Conservation (phyloP, 2,329 filamentous ascomycete species). For the Ascochyta viciae-villosae region DNA sequence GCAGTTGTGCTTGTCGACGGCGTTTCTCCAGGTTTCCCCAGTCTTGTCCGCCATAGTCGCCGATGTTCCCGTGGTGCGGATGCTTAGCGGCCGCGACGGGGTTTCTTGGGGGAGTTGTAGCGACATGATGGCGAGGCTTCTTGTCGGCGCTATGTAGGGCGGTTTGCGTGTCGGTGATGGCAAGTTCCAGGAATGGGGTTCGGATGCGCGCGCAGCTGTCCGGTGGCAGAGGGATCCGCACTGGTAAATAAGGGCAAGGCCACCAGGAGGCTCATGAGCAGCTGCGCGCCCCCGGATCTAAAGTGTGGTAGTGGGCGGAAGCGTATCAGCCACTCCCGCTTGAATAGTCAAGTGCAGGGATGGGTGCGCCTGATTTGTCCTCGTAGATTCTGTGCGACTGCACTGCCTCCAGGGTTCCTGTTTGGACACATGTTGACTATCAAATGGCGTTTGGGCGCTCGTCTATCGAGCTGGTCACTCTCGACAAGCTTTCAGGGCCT, state of each 20-base stretch:
- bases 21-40: conserved; percentile 53
- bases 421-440: conserved; percentile 6
- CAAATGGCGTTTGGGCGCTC: conserved; percentile 6
- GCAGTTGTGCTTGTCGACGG: conserved; percentile 51
- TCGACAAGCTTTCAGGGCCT: not conserved
- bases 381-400: conserved; percentile 11
- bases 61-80: conserved; percentile 45
- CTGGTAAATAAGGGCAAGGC: conserved; percentile 33
- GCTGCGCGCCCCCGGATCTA: conserved; percentile 7
- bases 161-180: conserved; percentile 24
- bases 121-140: conserved; percentile 31
- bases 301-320: conserved; percentile 21
- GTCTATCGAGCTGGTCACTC: not conserved
- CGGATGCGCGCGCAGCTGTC: conserved; percentile 24
- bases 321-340: conserved; percentile 41
- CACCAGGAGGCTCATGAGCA: conserved; percentile 36
- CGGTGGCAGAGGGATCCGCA: conserved; percentile 19
- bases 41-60: conserved; percentile 50
- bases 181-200: not conserved
- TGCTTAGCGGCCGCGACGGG: conserved; percentile 41
- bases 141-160: conserved; percentile 19
- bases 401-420: conserved; percentile 2
- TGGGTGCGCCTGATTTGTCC: conserved; percentile 24
- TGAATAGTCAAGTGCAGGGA: conserved; percentile 19
- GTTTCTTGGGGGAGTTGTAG: conserved; percentile 38